Evolutionary conservation across 2,329 filamentous ascomycete genomes (phyloP), one percentile per base, ranked within the genome.

Genomic region (Neoscytalidium dimidiatum): DNA sequence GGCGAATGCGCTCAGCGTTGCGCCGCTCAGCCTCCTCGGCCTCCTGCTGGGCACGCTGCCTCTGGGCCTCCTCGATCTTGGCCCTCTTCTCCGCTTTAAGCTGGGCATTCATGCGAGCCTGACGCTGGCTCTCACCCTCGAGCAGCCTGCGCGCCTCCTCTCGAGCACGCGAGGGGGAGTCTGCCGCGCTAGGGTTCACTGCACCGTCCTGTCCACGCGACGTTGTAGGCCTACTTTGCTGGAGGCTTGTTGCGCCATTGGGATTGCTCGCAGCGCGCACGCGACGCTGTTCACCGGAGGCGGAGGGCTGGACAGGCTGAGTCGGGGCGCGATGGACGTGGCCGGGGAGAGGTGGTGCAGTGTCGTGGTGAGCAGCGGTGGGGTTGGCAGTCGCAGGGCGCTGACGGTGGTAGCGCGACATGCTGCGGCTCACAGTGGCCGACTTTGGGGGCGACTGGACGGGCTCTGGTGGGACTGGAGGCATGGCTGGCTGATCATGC

Each of bases 351-450:
- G 65, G 64, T 62, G 51, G 35, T n/a, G 62, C 49, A 2, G 72
- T 67, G n/a, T 72, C 68, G 35, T 69, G 64, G 41, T 70, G 69
- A 21, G 71, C 65, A 49, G 69, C 68, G 66, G 71, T 68, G 67
- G 69, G 68, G 66, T 74, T 68, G 61, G 74, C 70, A 4, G 69
- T 68, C 13, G 68, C 65, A 21, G 75, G 73, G 2, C 76, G 65
- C 57, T 67, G 72, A 60, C 76, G 74, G 66, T 77, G 77, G 67
- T 79, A 79, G 68, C 77, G 75, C 68, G 76, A 78, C 75, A 76
- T 78, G 70, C 76, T 79, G 64, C 73, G 73, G 67, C 73, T 75
- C 28, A 77, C 63, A 9, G 71, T 51, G 17, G 56, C 68, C 17
- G 68, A 58, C 51, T 71, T 56, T 17, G 35, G 51, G 5, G 38